These are phyloP conservation scores for Nigrospora sphaerica DNA, from an alignment of 2,329 filamentous ascomycete species.

Conservation along the genomic window DNA sequence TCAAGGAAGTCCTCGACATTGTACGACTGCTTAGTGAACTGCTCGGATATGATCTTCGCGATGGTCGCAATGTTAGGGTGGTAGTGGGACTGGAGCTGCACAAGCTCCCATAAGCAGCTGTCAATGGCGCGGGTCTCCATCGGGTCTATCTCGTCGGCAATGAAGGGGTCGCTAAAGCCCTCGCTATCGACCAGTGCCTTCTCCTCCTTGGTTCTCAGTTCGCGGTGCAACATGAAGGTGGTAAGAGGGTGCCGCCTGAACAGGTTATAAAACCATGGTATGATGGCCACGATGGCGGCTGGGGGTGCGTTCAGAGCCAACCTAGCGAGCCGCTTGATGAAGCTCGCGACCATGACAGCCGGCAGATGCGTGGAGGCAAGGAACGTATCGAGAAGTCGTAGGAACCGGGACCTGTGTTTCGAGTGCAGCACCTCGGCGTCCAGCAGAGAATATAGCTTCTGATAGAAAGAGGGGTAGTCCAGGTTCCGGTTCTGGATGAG, in stretches of 20 bases:
- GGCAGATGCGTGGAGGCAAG: slow-evolving; percentile 88
- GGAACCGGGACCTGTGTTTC: slow-evolving; percentile 88
- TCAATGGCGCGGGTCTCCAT: slow-evolving; percentile 83
- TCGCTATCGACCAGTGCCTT: slow-evolving; percentile 53
- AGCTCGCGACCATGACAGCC: slow-evolving; percentile 83
- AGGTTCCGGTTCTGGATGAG: slow-evolving; percentile 90
- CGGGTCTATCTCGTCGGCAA: slow-evolving; percentile 69
- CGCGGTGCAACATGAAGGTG: slow-evolving; percentile 93
- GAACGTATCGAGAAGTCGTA: slow-evolving; percentile 87
- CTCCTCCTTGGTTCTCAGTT: slow-evolving; percentile 49
- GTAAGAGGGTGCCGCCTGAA: slow-evolving; percentile 83
- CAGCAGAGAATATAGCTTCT: slow-evolving; percentile 87
- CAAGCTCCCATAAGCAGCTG: slow-evolving; percentile 90
- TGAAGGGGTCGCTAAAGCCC: slow-evolving; percentile 66
- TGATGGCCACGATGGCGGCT: slow-evolving; percentile 76
- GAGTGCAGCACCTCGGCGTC: slow-evolving; percentile 84
- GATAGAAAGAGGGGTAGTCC: slow-evolving; percentile 91
- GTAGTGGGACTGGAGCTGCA: slow-evolving; percentile 85
- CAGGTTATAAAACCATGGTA: slow-evolving; percentile 94
- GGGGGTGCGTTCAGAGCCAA: slow-evolving; percentile 84
- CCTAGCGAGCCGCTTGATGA: slow-evolving; percentile 86
- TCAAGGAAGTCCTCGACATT: slow-evolving; percentile 97
- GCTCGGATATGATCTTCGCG: slow-evolving; percentile 87
- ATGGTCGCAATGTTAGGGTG: slow-evolving; percentile 95
- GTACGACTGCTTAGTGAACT: slow-evolving; percentile 94